A percentile compares a stretch with the other conserved stretches of the same genome.
Conservation (phyloP, 305 asterid species). For the Fraxinus sp. region DNA sequence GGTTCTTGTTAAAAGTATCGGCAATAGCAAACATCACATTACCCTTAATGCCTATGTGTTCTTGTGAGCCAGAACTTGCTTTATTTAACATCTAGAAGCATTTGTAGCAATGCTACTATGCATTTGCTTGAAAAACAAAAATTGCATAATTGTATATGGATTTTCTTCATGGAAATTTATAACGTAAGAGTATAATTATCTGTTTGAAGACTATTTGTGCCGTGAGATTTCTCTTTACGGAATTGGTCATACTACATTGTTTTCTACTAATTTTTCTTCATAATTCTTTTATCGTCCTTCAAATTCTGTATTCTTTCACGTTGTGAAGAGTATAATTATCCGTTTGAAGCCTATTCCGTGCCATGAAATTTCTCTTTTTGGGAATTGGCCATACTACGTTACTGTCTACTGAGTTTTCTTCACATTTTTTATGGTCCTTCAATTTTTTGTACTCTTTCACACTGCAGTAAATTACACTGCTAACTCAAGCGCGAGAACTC, state of each 20-base stretch:
- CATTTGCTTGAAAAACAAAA: not conserved
- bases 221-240: not conserved
- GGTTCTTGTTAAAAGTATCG: constrained; percentile 15
- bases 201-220: constrained; percentile 11
- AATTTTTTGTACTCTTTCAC: constrained; percentile 18
- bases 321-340: constrained; percentile 30
- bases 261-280: constrained; percentile 19
- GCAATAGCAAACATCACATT: constrained; percentile 16
- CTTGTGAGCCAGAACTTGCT: constrained; percentile 9
- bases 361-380: not conserved
- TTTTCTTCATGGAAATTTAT: not conserved
- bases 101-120: constrained; percentile 1
- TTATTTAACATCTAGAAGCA: constrained; percentile 1
- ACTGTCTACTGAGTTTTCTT: constrained; percentile 20
- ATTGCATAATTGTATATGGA: not conserved
- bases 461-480: constrained; percentile 57
- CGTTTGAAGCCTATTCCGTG: constrained; percentile 13
- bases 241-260: not conserved
- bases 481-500: constrained; percentile 51
- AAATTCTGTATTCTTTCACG: constrained; percentile 17
- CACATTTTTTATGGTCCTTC: constrained; percentile 6
- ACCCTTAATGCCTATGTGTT: not conserved
- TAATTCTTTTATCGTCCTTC: constrained; percentile 3
- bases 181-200: not conserved
- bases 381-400: constrained; percentile 8